Evolutionary conservation across 768 basidiomycete species (phyloP).

Genomic region (Boletus rex-veris): DNA sequence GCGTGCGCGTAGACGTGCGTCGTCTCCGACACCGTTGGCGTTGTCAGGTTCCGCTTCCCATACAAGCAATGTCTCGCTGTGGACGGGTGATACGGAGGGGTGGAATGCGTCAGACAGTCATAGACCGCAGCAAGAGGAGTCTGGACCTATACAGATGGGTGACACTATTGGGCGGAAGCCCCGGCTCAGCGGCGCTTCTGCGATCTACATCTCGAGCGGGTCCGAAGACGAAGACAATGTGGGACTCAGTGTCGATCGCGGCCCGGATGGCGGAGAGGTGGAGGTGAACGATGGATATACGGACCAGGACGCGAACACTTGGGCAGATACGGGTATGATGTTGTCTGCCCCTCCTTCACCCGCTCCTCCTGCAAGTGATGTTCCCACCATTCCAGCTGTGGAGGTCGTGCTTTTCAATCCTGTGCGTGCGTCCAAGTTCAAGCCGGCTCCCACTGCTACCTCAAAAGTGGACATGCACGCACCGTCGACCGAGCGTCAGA

Average conservation of each 20-base stretch:
- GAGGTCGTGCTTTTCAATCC: background rate
- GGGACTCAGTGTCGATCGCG: background rate
- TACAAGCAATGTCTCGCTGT: background rate
- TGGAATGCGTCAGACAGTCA: background rate
- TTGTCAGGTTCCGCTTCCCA: background rate
- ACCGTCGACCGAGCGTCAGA: background rate
- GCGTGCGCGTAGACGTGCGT: background rate
- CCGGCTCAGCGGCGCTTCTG: conserved; percentile 10
- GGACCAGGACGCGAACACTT: conserved; percentile 4
- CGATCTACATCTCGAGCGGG: conserved; percentile 27
- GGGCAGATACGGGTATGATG: conserved; percentile 26
- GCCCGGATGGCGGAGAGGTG: background rate
- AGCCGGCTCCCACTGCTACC: conserved; percentile 1
- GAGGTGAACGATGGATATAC: background rate
- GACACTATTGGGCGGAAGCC: background rate
- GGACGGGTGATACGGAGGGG: background rate
- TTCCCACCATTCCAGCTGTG: background rate
- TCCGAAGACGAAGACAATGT: conserved; percentile 22
- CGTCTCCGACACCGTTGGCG: conserved; percentile 13
- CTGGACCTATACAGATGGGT: too few relatives aligned
- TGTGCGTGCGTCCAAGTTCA: conserved; percentile 18
- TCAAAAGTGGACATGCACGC: background rate
- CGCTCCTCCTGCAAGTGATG: background rate
- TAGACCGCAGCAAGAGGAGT: background rate
- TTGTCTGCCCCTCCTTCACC: conserved; percentile 23